These are phyloP conservation scores for Moricandia moricandioides DNA, from an alignment of 345 rosid genomes.

Conservation along the genomic window DNA sequence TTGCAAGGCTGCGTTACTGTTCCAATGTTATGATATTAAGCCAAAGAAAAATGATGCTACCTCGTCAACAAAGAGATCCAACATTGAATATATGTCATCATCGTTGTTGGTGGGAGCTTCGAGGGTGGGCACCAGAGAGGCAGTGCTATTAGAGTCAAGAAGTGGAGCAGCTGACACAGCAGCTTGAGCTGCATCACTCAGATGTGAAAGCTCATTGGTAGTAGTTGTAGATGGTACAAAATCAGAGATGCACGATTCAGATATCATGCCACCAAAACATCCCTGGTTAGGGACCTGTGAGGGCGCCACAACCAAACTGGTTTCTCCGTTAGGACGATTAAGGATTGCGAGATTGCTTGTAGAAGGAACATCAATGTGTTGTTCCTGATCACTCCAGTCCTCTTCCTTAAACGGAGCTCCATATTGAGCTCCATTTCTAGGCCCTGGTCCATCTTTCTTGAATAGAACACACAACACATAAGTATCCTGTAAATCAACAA, in stretches of 20 bases:
- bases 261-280: constrained; percentile 24
- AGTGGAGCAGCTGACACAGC: constrained; percentile 12
- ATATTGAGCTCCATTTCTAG: constrained; percentile 94
- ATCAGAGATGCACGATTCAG: constrained; percentile 30
- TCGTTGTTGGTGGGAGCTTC: background rate
- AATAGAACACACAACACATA: constrained; percentile 80
- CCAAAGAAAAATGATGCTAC: background rate
- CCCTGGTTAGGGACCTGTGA: background rate
- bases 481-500: constrained; percentile 55
- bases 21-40: background rate
- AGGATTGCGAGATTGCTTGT: background rate
- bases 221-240: constrained; percentile 5
- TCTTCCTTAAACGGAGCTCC: constrained; percentile 96
- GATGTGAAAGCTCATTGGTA: constrained; percentile 16
- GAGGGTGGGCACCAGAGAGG: constrained; percentile 1
- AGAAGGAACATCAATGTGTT: background rate
- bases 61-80: constrained; percentile 31
- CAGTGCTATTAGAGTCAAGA: background rate
- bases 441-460: constrained; percentile 96
- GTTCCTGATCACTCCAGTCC: constrained; percentile 75
- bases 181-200: constrained; percentile 15
- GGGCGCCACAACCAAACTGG: constrained; percentile 6
- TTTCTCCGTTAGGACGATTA: background rate
- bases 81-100: constrained; percentile 32
- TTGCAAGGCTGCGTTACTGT: background rate